phyloP scores from a whole-genome alignment of 768 basidiomycete genomes.

The Pleurotus pulmonarius region DNA sequence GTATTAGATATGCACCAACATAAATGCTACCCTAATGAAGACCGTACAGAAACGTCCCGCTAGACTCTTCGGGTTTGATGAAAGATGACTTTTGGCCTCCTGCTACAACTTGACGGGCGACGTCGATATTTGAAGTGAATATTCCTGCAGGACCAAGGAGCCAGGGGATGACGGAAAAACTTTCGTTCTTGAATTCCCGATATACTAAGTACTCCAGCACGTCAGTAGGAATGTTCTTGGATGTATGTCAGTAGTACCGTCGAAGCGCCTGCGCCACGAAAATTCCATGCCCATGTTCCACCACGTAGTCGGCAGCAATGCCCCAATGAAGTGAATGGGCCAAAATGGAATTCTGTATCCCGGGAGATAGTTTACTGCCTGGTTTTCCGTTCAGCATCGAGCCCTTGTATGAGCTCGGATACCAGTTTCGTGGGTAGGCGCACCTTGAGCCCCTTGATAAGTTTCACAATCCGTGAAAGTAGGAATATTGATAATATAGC shows the following conservation, averaged over 20 bases:
- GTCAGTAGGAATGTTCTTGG: background rate
- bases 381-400: background rate
- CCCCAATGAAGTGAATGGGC: conserved; percentile 33
- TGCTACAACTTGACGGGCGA: conserved; percentile 37
- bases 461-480: conserved; percentile 26
- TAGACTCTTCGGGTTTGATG: conserved; percentile 32
- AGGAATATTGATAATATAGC: conserved; percentile 17
- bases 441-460: conserved; percentile 27
- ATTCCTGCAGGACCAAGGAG: conserved; percentile 32
- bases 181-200: conserved; percentile 31
- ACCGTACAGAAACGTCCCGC: conserved; percentile 28
- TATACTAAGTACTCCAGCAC: no score
- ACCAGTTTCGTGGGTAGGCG: background rate
- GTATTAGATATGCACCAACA: no score
- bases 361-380: conserved; percentile 35
- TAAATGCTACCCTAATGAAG: no score
- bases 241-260: conserved; percentile 20
- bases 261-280: conserved; percentile 31
- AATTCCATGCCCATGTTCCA: conserved; percentile 37
- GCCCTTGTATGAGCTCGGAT: no score
- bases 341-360: conserved; percentile 37
- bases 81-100: conserved; percentile 37
- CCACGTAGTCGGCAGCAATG: conserved; percentile 34
- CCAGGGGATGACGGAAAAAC: conserved; percentile 35
- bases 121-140: conserved; percentile 43